Conservation (phyloP, 1,139 yeast species). For the Taphrina betulina region DNA sequence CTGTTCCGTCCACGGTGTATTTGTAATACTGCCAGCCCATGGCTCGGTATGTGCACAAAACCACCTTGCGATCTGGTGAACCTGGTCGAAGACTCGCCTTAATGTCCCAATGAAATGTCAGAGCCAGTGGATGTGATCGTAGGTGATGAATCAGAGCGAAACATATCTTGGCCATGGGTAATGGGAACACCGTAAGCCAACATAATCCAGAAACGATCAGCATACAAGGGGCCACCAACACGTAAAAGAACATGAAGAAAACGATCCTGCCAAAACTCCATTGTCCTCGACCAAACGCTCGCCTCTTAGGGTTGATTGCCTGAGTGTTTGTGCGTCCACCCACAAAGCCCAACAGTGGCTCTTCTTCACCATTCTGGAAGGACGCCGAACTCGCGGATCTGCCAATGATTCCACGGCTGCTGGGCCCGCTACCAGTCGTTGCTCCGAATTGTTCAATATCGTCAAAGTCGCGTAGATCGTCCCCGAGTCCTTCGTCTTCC, state of each 20-base stretch:
- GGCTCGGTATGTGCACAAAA: conserved; percentile 84
- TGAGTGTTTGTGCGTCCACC: conserved; percentile 27
- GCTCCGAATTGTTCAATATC: conserved; percentile 29
- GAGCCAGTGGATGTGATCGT: conserved; percentile 86
- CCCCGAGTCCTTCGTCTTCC: conserved; percentile 88
- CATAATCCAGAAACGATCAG: conserved; percentile 58
- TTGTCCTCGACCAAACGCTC: conserved; percentile 87
- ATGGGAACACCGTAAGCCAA: conserved; percentile 84
- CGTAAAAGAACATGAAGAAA: conserved; percentile 72
- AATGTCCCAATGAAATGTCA: conserved; percentile 54
- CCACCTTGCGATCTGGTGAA: conserved; percentile 48
- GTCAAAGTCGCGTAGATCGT: conserved; percentile 59
- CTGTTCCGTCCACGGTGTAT: conserved; percentile 90
- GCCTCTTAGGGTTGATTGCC: conserved; percentile 41
- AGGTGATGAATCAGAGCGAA: conserved; percentile 71
- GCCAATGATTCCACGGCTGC: not conserved
- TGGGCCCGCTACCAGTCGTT: not conserved
- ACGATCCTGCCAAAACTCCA: conserved; percentile 85
- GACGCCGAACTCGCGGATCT: conserved; percentile 7
- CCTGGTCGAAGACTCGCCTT: conserved; percentile 37
- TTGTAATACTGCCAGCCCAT: conserved; percentile 91
- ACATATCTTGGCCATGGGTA: conserved; percentile 84
- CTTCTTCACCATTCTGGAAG: conserved; percentile 5
- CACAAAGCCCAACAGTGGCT: conserved; percentile 23
- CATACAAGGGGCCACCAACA: conserved; percentile 67